Percentiles rank a stretch among this genome's conserved stretches.
Conservation (phyloP, 2,329 filamentous ascomycete species). For the Chaetothyriales sp. region DNA sequence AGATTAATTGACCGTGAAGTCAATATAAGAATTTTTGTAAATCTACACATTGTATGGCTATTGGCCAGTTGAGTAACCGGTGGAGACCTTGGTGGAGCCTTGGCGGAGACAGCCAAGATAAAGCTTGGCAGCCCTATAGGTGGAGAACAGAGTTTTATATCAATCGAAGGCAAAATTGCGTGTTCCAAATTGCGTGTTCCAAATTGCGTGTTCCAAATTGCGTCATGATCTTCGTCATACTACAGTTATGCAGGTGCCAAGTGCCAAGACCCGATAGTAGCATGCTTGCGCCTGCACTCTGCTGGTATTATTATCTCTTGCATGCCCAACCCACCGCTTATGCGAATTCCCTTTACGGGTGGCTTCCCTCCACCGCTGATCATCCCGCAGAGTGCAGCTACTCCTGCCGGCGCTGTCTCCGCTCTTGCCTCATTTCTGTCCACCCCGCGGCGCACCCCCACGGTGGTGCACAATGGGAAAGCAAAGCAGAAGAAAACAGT, state of each 20-base stretch:
- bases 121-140: not conserved
- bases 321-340: conserved; percentile 43
- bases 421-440: conserved; percentile 64
- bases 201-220: too few species aligned
- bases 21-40: too few species aligned
- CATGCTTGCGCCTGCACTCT: not conserved
- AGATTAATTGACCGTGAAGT: too few species aligned
- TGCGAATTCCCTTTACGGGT: conserved; percentile 84
- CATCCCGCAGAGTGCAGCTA: conserved; percentile 57
- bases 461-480: conserved; percentile 34
- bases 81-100: too few species aligned
- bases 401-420: conserved; percentile 57
- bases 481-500: conserved; percentile 33
- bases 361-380: conserved; percentile 63
- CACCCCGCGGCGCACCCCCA: conserved; percentile 28
- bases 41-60: too few species aligned
- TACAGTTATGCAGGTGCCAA: too few species aligned
- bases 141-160: not conserved
- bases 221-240: too few species aligned
- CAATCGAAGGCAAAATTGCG: too few species aligned
- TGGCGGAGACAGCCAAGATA: not conserved
- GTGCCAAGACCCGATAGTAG: not conserved
- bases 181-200: not conserved
- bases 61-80: not conserved
- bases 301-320: not conserved